phyloP scores from a whole-genome alignment of 2,329 filamentous ascomycete species.

The Aspergillus sergii region DNA sequence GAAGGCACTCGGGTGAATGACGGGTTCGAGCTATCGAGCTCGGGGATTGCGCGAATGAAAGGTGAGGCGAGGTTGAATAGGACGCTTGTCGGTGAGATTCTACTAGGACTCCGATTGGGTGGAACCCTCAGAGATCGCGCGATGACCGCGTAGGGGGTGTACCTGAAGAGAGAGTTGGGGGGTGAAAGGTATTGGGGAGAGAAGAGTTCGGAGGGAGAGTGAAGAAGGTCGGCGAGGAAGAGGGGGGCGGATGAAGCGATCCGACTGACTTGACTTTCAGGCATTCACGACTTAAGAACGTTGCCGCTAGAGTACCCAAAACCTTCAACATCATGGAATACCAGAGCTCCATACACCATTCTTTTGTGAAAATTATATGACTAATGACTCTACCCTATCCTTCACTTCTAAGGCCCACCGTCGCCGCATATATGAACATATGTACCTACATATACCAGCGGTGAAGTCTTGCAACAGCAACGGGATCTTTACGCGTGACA shows the following conservation, averaged over 20 bases:
- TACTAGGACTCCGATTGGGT: constrained; percentile 2
- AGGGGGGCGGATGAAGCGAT: constrained; percentile 10
- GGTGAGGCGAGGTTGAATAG: constrained; percentile 3
- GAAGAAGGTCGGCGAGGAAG: constrained; percentile 4
- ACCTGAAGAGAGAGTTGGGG: background rate
- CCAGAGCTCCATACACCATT: background rate
- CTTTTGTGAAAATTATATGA: background rate
- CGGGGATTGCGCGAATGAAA: constrained; percentile 5
- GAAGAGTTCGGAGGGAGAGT: constrained; percentile 2
- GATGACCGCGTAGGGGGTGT: background rate
- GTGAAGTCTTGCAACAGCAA: background rate
- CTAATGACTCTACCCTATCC: background rate
- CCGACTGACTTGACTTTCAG: constrained; percentile 6
- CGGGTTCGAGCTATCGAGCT: background rate
- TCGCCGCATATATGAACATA: background rate
- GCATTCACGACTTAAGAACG: background rate
- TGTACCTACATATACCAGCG: background rate
- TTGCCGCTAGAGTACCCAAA: background rate
- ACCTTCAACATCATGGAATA: background rate
- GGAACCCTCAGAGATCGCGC: background rate
- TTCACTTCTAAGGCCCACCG: background rate
- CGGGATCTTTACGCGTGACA: background rate
- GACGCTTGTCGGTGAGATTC: background rate
- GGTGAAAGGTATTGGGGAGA: background rate
- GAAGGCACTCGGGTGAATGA: background rate